phyloP scores from a whole-genome alignment of 1,284 basidiomycete genomes.

The Heterobasidion parviporum region DNA sequence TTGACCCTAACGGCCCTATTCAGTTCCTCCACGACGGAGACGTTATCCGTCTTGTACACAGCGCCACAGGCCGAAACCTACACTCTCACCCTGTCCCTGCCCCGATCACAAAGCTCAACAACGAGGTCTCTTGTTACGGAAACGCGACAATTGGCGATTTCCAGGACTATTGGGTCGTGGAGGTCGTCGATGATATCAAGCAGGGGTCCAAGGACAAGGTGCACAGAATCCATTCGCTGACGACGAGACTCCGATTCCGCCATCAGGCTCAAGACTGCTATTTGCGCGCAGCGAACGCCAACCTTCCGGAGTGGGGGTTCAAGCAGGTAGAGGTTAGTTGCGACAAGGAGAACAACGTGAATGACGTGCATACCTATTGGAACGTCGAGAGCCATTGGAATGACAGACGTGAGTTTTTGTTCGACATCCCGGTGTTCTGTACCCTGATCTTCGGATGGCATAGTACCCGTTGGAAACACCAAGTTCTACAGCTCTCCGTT shows the following conservation, averaged over 20 bases:
- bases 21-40: constrained; percentile 75
- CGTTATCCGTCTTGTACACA: constrained; percentile 76
- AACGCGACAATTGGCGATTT: constrained; percentile 81
- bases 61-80: constrained; percentile 80
- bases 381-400: constrained; percentile 99
- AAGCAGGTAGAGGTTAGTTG: constrained; percentile 98
- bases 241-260: constrained; percentile 81
- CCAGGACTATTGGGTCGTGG: constrained; percentile 90
- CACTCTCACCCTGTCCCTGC: constrained; percentile 88
- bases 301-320: constrained; percentile 98
- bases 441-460: background rate
- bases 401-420: constrained; percentile 60
- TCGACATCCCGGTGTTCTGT: constrained; percentile 2
- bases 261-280: constrained; percentile 83
- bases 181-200: constrained; percentile 88
- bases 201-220: constrained; percentile 53
- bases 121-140: constrained; percentile 92
- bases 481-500: constrained; percentile 90
- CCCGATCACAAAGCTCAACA: constrained; percentile 84
- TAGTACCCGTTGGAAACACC: constrained; percentile 77
- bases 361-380: constrained; percentile 90
- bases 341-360: constrained; percentile 79
- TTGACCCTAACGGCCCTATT: constrained; percentile 60
- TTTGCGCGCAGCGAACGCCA: constrained; percentile 81
- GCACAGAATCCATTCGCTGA: constrained; percentile 78